These are phyloP conservation scores for Sporothrix inflata DNA, from an alignment of 2,329 filamentous ascomycete species.

Conservation along the genomic window DNA sequence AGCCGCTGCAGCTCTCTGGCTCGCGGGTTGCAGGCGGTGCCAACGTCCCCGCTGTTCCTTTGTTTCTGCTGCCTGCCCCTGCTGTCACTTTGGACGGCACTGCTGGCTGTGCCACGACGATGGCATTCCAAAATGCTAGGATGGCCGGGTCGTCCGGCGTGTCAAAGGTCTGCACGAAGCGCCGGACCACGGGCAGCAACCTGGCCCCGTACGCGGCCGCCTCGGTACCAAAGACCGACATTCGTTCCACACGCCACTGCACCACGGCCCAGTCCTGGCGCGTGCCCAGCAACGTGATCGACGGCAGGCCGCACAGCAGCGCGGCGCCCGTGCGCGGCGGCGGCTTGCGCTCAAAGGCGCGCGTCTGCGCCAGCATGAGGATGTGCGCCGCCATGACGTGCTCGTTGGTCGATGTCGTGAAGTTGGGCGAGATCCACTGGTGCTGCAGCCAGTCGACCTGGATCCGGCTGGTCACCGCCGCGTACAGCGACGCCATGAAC, in stretches of 20 bases:
- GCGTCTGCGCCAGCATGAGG: constrained; percentile 28
- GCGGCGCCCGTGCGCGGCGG: constrained; percentile 35
- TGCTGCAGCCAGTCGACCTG: constrained; percentile 45
- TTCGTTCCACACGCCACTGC: constrained; percentile 46
- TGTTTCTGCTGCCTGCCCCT: background rate
- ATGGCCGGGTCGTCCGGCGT: constrained; percentile 41
- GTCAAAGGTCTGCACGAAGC: constrained; percentile 52
- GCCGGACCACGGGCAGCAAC: constrained; percentile 49
- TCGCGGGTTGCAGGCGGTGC: background rate
- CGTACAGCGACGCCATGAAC: constrained; percentile 39
- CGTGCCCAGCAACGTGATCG: constrained; percentile 47
- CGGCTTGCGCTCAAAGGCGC: constrained; percentile 44
- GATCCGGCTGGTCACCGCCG: constrained; percentile 45
- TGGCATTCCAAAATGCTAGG: constrained; percentile 49
- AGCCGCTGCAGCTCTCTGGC: constrained; percentile 34
- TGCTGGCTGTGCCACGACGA: constrained; percentile 41
- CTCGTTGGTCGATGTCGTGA: constrained; percentile 46
- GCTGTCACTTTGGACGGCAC: background rate
- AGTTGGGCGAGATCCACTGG: constrained; percentile 49
- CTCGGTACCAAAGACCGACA: constrained; percentile 50
- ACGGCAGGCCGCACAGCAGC: constrained; percentile 47
- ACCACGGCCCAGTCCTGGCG: constrained; percentile 48
- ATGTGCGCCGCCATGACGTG: constrained; percentile 43
- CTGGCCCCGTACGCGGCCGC: constrained; percentile 44
- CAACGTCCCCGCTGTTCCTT: background rate